Conservation (phyloP, 257 asterid species). For the Fraxinus cuspidata region DNA sequence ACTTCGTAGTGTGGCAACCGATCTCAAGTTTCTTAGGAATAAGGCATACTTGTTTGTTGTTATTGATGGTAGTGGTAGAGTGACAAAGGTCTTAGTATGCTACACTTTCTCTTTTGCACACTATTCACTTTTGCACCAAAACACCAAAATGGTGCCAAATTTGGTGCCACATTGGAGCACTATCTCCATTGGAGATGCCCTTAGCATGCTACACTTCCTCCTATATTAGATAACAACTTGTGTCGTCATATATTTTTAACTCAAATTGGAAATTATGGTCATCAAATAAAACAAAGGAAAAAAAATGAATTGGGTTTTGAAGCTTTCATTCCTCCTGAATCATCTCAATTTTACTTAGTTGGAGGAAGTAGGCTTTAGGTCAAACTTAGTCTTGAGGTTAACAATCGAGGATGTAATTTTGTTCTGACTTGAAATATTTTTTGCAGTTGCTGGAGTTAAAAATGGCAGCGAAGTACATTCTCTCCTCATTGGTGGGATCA, state of each 20-base stretch:
- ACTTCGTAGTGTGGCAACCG: neutral
- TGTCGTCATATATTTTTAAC: too few species aligned
- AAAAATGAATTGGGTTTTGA: neutral
- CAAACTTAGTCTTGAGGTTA: neutral
- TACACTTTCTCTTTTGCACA: too few species aligned
- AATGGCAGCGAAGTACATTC: conserved; percentile 25
- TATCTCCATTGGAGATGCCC: too few species aligned
- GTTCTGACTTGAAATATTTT: neutral
- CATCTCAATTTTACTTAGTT: neutral
- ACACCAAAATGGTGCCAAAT: too few species aligned
- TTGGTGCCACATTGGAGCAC: too few species aligned
- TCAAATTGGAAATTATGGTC: neutral
- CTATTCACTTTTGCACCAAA: too few species aligned
- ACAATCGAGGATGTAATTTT: neutral
- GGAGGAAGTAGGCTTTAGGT: neutral
- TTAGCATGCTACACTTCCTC: neutral
- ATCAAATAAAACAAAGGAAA: neutral
- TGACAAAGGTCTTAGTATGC: neutral
- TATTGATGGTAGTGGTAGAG: neutral
- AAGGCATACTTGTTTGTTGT: neutral
- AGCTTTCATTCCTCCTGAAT: neutral
- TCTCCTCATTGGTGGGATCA: conserved; percentile 10
- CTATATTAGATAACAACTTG: neutral
- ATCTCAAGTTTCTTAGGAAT: neutral
- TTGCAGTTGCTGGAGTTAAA: conserved; percentile 20